Evolutionary conservation across 2,329 filamentous ascomycete species (phyloP).

Genomic region (Fusarium kyushuense): DNA sequence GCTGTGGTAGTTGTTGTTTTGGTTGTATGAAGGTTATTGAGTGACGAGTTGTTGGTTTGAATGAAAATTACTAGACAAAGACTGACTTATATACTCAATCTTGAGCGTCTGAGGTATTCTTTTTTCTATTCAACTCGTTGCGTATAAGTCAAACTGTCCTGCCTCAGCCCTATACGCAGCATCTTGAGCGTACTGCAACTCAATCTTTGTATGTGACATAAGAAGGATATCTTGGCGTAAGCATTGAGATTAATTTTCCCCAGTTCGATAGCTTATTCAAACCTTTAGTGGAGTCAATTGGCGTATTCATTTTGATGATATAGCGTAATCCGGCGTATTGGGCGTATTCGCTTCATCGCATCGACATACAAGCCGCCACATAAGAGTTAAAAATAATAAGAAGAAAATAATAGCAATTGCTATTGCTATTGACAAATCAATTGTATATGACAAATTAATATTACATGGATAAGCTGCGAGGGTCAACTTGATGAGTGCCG

Average conservation of each 20-base stretch:
- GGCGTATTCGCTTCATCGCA: not conserved
- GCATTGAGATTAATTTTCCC: not conserved
- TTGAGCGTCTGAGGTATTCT: fast-evolving
- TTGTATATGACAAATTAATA: not conserved
- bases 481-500: not conserved
- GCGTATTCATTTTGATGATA: not conserved
- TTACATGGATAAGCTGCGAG: no score
- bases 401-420: no score
- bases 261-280: no score
- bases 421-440: no score
- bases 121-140: no score
- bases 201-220: conserved; percentile 2
- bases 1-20: not conserved
- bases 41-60: not conserved
- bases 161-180: conserved; percentile 2
- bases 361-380: fast-evolving
- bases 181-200: not conserved
- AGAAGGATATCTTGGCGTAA: conserved; percentile 8
- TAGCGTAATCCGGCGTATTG: conserved; percentile 24
- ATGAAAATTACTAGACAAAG: not conserved
- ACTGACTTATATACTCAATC: conserved; percentile 13
- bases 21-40: not conserved
- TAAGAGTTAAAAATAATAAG: no score
- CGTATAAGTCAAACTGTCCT: conserved; percentile 8
- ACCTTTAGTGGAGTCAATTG: not conserved